Conservation (phyloP, 176 grass and related monocot species). For the Chrysopogon serrulatus region DNA sequence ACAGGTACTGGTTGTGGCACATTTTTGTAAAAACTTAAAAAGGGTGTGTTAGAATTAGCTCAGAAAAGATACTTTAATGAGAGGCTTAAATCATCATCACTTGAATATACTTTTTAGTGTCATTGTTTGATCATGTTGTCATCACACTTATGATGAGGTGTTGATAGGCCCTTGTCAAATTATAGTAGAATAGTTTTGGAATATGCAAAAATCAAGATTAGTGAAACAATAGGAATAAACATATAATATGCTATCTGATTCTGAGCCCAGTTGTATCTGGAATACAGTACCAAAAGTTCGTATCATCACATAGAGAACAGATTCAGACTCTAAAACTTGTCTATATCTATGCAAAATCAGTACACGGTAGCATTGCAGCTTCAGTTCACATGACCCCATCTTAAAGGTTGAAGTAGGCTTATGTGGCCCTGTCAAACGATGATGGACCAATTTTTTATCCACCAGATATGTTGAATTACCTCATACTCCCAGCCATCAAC, state of each 20-base stretch:
- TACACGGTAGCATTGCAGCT: neutral
- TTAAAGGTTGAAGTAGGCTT: neutral
- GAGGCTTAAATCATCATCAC: neutral
- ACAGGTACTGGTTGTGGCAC: slow-evolving; percentile 15
- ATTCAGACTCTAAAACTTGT: neutral
- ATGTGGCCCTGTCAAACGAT: neutral
- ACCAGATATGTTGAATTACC: slow-evolving; percentile 30
- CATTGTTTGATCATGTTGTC: neutral
- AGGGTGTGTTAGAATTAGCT: neutral
- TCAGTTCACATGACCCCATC: neutral
- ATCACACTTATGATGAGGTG: too few relatives aligned
- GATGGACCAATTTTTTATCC: neutral
- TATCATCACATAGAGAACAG: neutral
- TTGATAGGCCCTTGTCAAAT: neutral
- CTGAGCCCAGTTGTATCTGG: neutral
- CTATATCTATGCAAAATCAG: neutral
- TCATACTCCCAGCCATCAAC: slow-evolving; percentile 59
- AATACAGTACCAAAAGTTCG: neutral
- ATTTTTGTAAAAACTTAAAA: neutral
- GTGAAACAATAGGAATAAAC: neutral
- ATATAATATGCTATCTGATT: neutral
- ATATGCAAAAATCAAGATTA: neutral
- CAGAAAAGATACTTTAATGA: neutral
- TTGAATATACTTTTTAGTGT: neutral
- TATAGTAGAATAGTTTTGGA: neutral